These are phyloP conservation scores for Rostrohypoxylon terebratum DNA, from an alignment of 495 filamentous ascomycete species.

Conservation along the genomic window DNA sequence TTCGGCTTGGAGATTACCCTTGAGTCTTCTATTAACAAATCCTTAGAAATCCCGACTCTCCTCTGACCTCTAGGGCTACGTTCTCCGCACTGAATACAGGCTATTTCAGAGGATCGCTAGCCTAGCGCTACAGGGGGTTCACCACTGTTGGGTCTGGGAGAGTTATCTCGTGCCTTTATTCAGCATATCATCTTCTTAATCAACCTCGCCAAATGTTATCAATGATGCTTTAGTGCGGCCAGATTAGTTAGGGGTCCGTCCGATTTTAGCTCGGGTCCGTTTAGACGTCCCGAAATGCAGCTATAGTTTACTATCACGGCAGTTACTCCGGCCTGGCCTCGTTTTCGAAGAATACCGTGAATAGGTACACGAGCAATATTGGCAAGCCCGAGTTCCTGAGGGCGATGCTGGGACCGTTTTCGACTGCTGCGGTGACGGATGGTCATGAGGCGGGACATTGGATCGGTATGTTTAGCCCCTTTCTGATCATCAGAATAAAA, in stretches of 20 bases:
- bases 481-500: background rate
- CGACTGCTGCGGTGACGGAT: conserved; percentile 14
- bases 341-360: conserved; percentile 38
- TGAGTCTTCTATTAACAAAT: background rate
- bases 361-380: conserved; percentile 38
- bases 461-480: conserved; percentile 38
- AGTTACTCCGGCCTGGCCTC: conserved; percentile 47
- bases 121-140: background rate
- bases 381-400: conserved; percentile 47
- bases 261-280: too few species aligned
- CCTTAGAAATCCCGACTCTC: background rate
- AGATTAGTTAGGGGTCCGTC: too few species aligned
- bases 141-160: background rate
- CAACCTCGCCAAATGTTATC: background rate
- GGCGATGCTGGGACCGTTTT: conserved; percentile 45
- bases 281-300: too few species aligned
- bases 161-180: background rate
- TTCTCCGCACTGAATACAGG: background rate
- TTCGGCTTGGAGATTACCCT: background rate
- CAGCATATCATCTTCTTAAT: conserved; percentile 9
- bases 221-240: background rate
- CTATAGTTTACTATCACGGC: conserved; percentile 54
- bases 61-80: background rate
- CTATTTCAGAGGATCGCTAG: background rate
- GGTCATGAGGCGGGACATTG: conserved; percentile 47